These are phyloP conservation scores for Melampsora abietis-canadensis DNA, from an alignment of 1,284 basidiomycete species.

Conservation along the genomic window DNA sequence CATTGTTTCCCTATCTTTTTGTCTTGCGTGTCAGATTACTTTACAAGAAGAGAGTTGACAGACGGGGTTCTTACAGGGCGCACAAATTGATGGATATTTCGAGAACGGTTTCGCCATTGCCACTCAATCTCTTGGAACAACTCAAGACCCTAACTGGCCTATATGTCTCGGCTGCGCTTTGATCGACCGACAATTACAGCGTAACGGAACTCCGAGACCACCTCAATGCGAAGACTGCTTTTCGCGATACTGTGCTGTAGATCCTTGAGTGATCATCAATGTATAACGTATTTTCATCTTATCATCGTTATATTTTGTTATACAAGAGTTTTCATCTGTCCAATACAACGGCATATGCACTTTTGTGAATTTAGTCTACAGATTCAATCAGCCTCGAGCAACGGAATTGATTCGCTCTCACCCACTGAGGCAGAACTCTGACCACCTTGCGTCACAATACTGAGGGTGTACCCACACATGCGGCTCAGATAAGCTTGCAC, in stretches of 20 bases:
- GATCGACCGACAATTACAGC: conserved; percentile 28
- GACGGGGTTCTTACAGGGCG: not conserved
- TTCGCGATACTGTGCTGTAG: conserved; percentile 17
- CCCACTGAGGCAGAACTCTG: too few relatives aligned
- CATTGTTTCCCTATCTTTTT: not conserved
- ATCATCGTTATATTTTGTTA: too few relatives aligned
- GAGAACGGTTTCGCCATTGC: conserved; percentile 34
- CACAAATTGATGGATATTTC: conserved; percentile 35
- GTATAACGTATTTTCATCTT: too few relatives aligned
- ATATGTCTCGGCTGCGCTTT: conserved; percentile 33
- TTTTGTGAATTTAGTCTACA: too few relatives aligned
- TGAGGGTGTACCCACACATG: too few relatives aligned
- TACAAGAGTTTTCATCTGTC: too few relatives aligned
- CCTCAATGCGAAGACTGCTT: conserved; percentile 39
- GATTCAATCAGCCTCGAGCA: too few relatives aligned
- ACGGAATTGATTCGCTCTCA: too few relatives aligned
- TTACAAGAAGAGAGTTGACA: not conserved
- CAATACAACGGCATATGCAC: too few relatives aligned
- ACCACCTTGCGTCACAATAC: too few relatives aligned
- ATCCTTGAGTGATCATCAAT: not conserved
- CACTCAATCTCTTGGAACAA: conserved; percentile 12
- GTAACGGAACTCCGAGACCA: conserved; percentile 25
- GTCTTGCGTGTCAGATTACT: not conserved
- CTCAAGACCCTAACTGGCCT: conserved; percentile 24
- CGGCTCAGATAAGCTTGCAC: too few relatives aligned